phyloP scores from a whole-genome alignment of 1,284 basidiomycete genomes.

The Cryptococcus amylolentus region DNA sequence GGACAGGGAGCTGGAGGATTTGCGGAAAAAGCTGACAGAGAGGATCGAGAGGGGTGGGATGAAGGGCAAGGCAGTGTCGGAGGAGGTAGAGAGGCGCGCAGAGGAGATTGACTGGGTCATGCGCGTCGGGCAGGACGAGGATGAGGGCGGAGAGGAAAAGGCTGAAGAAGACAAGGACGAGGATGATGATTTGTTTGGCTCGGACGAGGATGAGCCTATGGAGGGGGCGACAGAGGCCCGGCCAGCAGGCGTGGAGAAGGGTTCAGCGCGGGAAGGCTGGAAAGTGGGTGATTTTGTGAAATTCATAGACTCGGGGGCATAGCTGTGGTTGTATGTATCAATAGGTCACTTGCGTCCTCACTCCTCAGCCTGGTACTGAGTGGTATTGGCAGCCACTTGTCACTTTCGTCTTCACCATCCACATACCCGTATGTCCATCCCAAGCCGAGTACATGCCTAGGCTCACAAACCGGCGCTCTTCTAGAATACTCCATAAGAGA shows the following conservation, averaged over 20 bases:
- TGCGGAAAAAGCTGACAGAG: constrained; percentile 13
- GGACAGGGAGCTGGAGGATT: constrained; percentile 15
- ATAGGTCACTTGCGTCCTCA: no score
- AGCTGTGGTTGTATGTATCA: background rate
- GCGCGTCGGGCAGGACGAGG: constrained; percentile 24
- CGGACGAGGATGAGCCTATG: constrained; percentile 16
- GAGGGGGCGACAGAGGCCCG: background rate
- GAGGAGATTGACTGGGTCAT: constrained; percentile 34
- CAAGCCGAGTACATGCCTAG: no score
- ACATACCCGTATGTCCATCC: no score
- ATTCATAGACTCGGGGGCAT: constrained; percentile 34
- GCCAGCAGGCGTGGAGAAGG: background rate
- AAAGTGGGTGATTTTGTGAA: constrained; percentile 30
- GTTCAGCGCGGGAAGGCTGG: constrained; percentile 21
- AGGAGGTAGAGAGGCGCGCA: constrained; percentile 24
- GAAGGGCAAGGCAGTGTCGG: constrained; percentile 20
- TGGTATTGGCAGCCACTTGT: no score
- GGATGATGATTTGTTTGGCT: constrained; percentile 24
- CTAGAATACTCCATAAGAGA: no score
- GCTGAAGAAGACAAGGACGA: constrained; percentile 13
- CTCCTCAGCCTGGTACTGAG: no score
- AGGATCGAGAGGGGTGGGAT: constrained; percentile 18
- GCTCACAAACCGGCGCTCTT: no score
- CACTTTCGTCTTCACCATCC: no score
- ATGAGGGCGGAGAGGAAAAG: constrained; percentile 18